phyloP scores from a whole-genome alignment of 805 yeast species.

The Starmerella stellata region DNA sequence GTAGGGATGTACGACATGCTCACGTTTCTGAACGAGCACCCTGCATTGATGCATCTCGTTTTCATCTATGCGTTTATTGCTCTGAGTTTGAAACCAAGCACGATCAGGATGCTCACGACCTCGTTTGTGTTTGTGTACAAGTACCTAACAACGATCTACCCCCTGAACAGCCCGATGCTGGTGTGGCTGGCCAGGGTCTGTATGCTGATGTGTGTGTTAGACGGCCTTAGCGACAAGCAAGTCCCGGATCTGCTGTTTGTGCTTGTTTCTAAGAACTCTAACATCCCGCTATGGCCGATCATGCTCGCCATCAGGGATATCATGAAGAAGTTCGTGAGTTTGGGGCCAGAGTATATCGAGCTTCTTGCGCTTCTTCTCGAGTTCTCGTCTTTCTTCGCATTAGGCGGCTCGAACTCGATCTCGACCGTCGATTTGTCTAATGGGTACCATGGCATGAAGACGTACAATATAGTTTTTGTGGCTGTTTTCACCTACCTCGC shows the following conservation, averaged over 20 bases:
- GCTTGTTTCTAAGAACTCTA: not conserved
- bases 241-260: conserved; percentile 1
- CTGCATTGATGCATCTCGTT: conserved; percentile 13
- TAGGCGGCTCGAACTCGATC: conserved; percentile 82
- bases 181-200: conserved; percentile 8
- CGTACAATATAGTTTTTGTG: conserved; percentile 50
- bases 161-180: conserved; percentile 6
- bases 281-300: conserved; percentile 1
- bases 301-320: not conserved
- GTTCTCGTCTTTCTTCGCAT: conserved; percentile 61
- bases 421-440: conserved; percentile 82
- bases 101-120: conserved; percentile 29
- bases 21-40: conserved; percentile 24
- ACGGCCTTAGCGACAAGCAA: conserved; percentile 20
- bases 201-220: conserved; percentile 11
- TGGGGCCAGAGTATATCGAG: not conserved
- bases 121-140: conserved; percentile 37
- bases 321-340: not conserved
- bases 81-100: not conserved
- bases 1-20: conserved; percentile 34
- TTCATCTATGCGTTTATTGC: not conserved
- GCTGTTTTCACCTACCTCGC: conserved; percentile 63
- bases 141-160: conserved; percentile 31
- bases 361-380: conserved; percentile 38
- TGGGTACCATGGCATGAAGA: conserved; percentile 72